Percentiles rank a stretch among this genome's conserved stretches.
phyloP scores from a whole-genome alignment of 2,329 filamentous ascomycete genomes.

The Cordyceps farinosa region DNA sequence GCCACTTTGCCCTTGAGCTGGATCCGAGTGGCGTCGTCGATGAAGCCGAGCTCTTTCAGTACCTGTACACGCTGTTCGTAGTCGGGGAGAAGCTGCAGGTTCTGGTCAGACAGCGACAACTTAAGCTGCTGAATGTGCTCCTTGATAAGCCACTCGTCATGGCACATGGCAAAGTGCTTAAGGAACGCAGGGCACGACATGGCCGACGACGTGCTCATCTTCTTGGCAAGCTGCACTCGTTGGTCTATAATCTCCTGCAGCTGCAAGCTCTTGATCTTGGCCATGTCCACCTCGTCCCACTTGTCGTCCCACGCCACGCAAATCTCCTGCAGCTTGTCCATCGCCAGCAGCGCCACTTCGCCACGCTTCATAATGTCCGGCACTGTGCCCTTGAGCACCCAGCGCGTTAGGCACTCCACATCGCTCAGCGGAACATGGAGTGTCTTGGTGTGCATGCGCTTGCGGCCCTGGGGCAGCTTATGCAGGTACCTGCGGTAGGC shows the following conservation, averaged over 20 bases:
- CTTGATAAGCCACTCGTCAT: slow-evolving; percentile 94
- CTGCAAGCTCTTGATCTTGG: slow-evolving; percentile 75
- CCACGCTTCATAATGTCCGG: slow-evolving; percentile 56
- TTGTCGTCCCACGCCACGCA: slow-evolving; percentile 71
- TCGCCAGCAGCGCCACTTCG: slow-evolving; percentile 51
- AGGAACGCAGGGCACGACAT: slow-evolving; percentile 72
- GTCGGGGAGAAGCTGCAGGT: slow-evolving; percentile 90
- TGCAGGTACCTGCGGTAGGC: slow-evolving; percentile 66
- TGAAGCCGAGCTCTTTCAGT: slow-evolving; percentile 85
- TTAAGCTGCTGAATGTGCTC: slow-evolving; percentile 87
- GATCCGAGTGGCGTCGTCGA: slow-evolving; percentile 82
- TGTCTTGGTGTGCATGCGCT: slow-evolving; percentile 65
- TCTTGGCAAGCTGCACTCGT: slow-evolving; percentile 59
- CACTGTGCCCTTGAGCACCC: slow-evolving; percentile 55
- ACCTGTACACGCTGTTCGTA: slow-evolving; percentile 95
- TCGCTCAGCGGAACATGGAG: slow-evolving; percentile 70
- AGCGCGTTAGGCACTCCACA: slow-evolving; percentile 79
- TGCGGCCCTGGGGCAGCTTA: slow-evolving; percentile 61
- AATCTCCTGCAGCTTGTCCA: slow-evolving; percentile 64
- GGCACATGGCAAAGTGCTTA: slow-evolving; percentile 93
- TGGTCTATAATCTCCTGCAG: slow-evolving; percentile 76
- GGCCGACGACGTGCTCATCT: slow-evolving; percentile 62
- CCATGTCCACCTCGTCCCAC: slow-evolving; percentile 84
- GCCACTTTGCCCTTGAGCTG: slow-evolving; percentile 97
- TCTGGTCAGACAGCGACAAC: slow-evolving; percentile 90